A percentile compares a stretch with the other conserved stretches of the same genome.
Evolutionary conservation across 345 rosid genomes (phyloP).

Genomic region (Eucalyptus melliodora): DNA sequence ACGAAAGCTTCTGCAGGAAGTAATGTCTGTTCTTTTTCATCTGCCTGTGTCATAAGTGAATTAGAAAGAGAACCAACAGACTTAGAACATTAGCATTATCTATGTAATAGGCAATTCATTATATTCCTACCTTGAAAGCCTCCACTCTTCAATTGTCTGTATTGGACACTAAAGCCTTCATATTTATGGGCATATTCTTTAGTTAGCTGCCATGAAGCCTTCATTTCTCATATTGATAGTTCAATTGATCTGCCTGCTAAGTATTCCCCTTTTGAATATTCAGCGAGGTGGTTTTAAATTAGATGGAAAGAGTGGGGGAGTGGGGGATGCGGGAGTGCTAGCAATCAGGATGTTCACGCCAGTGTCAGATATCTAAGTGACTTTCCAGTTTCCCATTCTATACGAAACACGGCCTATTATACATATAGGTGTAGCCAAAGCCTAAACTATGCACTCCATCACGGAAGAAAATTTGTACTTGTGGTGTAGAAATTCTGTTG

Average conservation of each 20-base stretch:
- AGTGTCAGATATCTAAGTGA: background rate
- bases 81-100: background rate
- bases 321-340: background rate
- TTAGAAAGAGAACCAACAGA: background rate
- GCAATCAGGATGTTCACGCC: background rate
- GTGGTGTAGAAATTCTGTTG: background rate
- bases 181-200: background rate
- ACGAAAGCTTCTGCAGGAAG: conserved; percentile 32
- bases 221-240: background rate
- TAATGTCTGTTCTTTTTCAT: conserved; percentile 35
- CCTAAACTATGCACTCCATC: background rate
- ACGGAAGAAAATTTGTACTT: background rate
- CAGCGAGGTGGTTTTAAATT: background rate
- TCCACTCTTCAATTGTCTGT: background rate
- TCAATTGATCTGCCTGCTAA: background rate
- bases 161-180: background rate
- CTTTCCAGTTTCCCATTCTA: background rate
- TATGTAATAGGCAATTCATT: background rate
- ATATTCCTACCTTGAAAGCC: background rate
- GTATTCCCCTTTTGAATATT: background rate
- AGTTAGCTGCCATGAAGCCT: background rate
- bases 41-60: conserved; percentile 13
- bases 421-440: background rate
- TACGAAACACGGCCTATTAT: background rate
- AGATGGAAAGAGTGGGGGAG: background rate